Conservation (phyloP, 371 early-diverging fungal genomes). For the Actinomortierella ambigua region DNA sequence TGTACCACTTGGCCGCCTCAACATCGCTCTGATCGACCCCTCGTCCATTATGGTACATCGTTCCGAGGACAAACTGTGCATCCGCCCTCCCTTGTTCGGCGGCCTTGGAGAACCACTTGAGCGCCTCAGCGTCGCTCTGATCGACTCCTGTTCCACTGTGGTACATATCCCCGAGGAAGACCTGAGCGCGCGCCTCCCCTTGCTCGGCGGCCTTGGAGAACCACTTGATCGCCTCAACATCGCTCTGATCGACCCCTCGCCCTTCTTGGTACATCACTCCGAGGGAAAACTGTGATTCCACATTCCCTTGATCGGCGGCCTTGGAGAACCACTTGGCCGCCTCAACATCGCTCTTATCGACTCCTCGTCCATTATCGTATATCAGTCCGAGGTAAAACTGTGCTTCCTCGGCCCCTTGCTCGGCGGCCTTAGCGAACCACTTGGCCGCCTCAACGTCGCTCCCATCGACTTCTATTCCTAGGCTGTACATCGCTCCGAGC, state of each 20-base stretch:
- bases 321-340: conserved; percentile 82
- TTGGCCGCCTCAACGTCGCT: conserved; percentile 67
- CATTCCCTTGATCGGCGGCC: conserved; percentile 78
- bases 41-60: conserved; percentile 83
- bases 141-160: conserved; percentile 82
- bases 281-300: conserved; percentile 66
- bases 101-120: conserved; percentile 71
- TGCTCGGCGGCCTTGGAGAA: conserved; percentile 68
- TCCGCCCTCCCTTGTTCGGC: conserved; percentile 81
- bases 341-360: conserved; percentile 57
- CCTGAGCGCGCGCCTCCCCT: conserved; percentile 74
- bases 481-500: conserved; percentile 83
- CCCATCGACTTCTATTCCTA: conserved; percentile 77
- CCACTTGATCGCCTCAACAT: conserved; percentile 71
- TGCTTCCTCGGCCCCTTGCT: conserved; percentile 80
- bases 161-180: conserved; percentile 84
- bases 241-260: conserved; percentile 73
- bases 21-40: conserved; percentile 72
- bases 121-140: conserved; percentile 65
- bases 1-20: conserved; percentile 75
- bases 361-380: conserved; percentile 78
- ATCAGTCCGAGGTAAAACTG: conserved; percentile 83
- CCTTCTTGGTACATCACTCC: conserved; percentile 86
- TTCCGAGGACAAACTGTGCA: conserved; percentile 81
- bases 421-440: conserved; percentile 76